A percentile compares a stretch with the other conserved stretches of the same genome.
Evolutionary conservation across 768 basidiomycete genomes (phyloP).

Genomic region (Boletus subparvulus): DNA sequence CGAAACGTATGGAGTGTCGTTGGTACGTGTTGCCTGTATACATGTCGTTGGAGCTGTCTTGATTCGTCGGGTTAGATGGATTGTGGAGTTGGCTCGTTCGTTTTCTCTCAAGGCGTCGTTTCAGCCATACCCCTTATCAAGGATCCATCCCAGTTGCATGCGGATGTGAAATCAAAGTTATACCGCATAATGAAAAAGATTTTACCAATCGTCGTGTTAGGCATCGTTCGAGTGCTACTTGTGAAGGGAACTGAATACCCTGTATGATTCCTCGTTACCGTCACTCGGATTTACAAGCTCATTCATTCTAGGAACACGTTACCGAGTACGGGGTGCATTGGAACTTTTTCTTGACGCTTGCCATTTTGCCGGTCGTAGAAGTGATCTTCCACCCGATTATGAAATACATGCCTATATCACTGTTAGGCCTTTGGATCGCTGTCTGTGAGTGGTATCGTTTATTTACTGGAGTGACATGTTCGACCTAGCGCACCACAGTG

Average conservation of each 20-base stretch:
- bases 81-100: slow-evolving; percentile 93
- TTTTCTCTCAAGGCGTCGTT: slow-evolving; percentile 92
- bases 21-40: slow-evolving; percentile 52
- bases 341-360: slow-evolving; percentile 98
- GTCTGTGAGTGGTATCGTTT: slow-evolving; percentile 42
- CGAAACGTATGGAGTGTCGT: slow-evolving; percentile 91
- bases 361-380: slow-evolving; percentile 72
- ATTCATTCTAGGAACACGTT: slow-evolving; percentile 73
- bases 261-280: slow-evolving; percentile 43
- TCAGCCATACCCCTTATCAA: slow-evolving; percentile 82
- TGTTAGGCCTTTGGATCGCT: slow-evolving; percentile 62
- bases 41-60: background rate
- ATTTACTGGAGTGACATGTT: background rate
- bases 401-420: slow-evolving; percentile 51
- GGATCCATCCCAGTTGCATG: slow-evolving; percentile 51
- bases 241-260: slow-evolving; percentile 96
- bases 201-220: slow-evolving; percentile 68
- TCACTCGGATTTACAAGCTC: background rate
- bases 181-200: slow-evolving; percentile 52
- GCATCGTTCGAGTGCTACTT: slow-evolving; percentile 72
- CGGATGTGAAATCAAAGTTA: slow-evolving; percentile 53
- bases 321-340: slow-evolving; percentile 97
- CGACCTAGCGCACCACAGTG: slow-evolving; percentile 39
- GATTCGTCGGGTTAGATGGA: slow-evolving; percentile 73
- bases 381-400: slow-evolving; percentile 69